Evolutionary conservation across 1,139 yeast species (phyloP), one percentile per base, ranked within the genome.

Genomic region (Zygosaccharomyces sapae): DNA sequence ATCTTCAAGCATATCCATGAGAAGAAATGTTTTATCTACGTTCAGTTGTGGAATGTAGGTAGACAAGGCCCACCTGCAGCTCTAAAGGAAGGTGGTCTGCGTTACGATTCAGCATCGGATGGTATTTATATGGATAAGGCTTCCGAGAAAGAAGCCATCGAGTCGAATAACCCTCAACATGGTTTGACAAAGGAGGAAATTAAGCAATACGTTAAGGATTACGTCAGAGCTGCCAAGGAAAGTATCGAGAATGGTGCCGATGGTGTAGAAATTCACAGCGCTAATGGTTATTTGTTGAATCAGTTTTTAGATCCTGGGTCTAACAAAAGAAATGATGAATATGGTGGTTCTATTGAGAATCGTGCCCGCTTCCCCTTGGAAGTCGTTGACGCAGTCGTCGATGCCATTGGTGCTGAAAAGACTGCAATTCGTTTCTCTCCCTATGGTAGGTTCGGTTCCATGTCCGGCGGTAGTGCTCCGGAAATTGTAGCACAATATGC

Each of bases 11-110:
- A 56, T 10, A 66, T 73, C 25, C 77, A 75, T 51, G 60, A 57
- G 4, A 64, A 71, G 20, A 60, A 61, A 5, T 68, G 73, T 1
- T 65, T 55, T 42, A 53, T 67, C 10, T 70, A 62, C 41, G 46
- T 62, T 9, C 78, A 74, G 54, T 41, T 74, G 37, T 72, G 74
- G 72, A 67, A 68, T 20, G 51, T 68, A 19, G 79, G 77, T 16
- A 59, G 76, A 47, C 63, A 61, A 20, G 70, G 70, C 1, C 44
- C 43, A 33, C 62, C 64, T 2, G 51, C 38, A 41, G 53, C 53
- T 41, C 53, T 55, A 45, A 61, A 57, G 31, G 46, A 50, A 33
- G 51, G 18, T 7, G 41, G 41, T 3, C 24, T 38, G 19, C 41
- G 41, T 13, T 38, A 38, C 34, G 41, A 38, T 16, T 38, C 56